Percentiles rank a stretch among this genome's conserved stretches.
phyloP scores from a whole-genome alignment of 495 filamentous ascomycete genomes.

The Neurospora tetraspora region DNA sequence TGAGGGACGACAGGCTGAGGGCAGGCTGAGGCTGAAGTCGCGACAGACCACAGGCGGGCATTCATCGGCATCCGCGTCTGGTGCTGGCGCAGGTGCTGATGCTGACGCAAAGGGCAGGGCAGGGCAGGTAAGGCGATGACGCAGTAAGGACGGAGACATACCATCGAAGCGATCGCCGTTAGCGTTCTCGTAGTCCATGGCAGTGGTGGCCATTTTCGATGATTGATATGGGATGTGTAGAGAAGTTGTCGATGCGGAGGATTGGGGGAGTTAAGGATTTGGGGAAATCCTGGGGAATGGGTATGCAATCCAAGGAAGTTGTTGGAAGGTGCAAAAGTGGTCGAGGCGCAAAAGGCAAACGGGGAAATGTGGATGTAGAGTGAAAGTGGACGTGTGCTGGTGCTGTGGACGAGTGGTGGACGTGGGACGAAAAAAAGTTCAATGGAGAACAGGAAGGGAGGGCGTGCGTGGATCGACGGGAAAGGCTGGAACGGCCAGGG shows the following conservation, averaged over 20 bases:
- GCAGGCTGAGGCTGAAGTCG: background rate
- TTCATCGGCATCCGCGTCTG: background rate
- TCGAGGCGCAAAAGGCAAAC: background rate
- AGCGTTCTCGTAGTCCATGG: constrained; percentile 80
- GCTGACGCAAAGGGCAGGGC: background rate
- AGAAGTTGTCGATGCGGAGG: background rate
- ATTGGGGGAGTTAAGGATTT: background rate
- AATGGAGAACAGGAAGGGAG: background rate
- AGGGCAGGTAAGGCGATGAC: background rate
- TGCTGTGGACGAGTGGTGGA: background rate
- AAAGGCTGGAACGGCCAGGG: background rate
- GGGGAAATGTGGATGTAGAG: background rate
- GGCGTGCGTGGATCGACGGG: background rate
- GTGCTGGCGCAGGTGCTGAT: background rate
- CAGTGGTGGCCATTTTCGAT: constrained; percentile 40
- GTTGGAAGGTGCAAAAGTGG: background rate
- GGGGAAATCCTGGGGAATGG: constrained; percentile 12
- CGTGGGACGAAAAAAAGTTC: background rate
- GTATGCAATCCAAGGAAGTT: background rate
- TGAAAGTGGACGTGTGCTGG: background rate
- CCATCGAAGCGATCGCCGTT: constrained; percentile 75
- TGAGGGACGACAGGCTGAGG: background rate
- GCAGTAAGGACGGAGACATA: constrained; percentile 33
- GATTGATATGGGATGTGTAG: constrained; percentile 1
- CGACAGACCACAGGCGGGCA: background rate